Base-by-base conservation (phyloP, 305 asterid genomes). In the Fraxinus albicans region DNA sequence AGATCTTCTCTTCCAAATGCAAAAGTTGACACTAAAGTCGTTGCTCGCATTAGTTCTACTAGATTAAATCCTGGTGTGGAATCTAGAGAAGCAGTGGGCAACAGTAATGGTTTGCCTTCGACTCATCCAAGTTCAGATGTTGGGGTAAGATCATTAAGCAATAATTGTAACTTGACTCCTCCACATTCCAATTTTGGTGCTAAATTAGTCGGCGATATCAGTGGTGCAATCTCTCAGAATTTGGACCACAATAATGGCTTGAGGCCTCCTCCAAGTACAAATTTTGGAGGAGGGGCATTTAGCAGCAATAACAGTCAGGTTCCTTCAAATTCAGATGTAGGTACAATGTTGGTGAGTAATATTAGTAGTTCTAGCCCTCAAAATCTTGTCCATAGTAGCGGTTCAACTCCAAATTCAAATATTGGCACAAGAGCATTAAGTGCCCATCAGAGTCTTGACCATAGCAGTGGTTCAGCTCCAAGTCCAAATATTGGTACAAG, bases 61-160 rank as follows among this genome's bases (percentile, higher is more conserved):
- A 72, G 27, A 8, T 34, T 74, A 23, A 78, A 50, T 50, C 60
- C 60, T 67, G 53, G 75, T 73, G 78, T 83, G 83, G 91, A 80
- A 80, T 78, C 90, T 6, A 86, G 84, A 86, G 83, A 83, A 86
- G 83, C 87, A 81, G 79, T 84, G 34, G 86, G 82, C 81, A 78
- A 80, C 76, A 83, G 84, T 88, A 87, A 83, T 83, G 90, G 86
- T 85, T 84, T 83, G 60, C 44, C 84, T 79, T 84, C 81, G 67
- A 58, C 84, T 80, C 33, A 69, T 87, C 86, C 85, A 36, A 86
- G 78, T 74, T 77, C 84, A 47, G 88, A 79, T 78, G 50, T 63
- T 83, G 89, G 80, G 73, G 86, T 72, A 65, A 80, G 79, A 80
- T 82, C 86, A 47, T 74, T 44, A 60, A 81, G 82, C 78, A 82